Conservation (phyloP, 192 early-diverging fungal species). For the Coemansia sp. region DNA sequence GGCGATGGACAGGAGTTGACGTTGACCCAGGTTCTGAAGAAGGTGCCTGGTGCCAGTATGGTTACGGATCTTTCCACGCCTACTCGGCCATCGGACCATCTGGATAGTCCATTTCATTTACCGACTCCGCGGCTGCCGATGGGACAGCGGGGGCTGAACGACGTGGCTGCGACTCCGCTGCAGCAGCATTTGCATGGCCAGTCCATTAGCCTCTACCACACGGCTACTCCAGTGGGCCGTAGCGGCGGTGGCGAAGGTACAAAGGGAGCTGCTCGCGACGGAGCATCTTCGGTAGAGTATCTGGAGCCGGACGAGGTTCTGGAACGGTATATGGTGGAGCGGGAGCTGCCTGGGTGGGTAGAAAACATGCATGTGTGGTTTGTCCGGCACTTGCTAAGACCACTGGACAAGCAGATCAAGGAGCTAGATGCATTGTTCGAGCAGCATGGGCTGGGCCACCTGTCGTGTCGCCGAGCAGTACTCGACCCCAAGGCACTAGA, state of each 20-base stretch:
- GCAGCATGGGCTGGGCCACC: conserved; percentile 40
- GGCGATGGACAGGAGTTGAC: conserved; percentile 20
- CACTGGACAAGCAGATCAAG: conserved; percentile 43
- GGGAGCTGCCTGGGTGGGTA: conserved; percentile 37
- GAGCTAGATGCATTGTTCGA: conserved; percentile 44
- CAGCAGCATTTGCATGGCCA: conserved; percentile 41
- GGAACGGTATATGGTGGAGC: conserved; percentile 36
- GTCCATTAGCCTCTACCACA: conserved; percentile 49
- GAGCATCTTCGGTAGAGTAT: conserved; percentile 34
- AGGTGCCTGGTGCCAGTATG: conserved; percentile 23
- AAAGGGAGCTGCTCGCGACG: conserved; percentile 24
- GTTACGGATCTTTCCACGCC: conserved; percentile 27
- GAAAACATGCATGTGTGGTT: conserved; percentile 55
- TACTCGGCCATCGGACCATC: conserved; percentile 13
- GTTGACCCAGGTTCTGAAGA: conserved; percentile 36
- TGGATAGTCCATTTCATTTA: conserved; percentile 3
- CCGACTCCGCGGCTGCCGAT: conserved; percentile 38
- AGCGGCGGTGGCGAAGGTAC: conserved; percentile 24
- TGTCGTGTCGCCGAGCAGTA: conserved; percentile 40
- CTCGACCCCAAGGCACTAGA: conserved; percentile 35
- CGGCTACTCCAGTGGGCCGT: conserved; percentile 35
- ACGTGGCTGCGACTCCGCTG: conserved; percentile 29
- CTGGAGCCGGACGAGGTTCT: conserved; percentile 50
- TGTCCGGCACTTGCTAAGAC: conserved; percentile 46
- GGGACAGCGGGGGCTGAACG: conserved; percentile 19